Evolutionary conservation across 176 grass and related monocot species (phyloP), one percentile per base, ranked within the genome.

Genomic region (Oryza glaberrima): DNA sequence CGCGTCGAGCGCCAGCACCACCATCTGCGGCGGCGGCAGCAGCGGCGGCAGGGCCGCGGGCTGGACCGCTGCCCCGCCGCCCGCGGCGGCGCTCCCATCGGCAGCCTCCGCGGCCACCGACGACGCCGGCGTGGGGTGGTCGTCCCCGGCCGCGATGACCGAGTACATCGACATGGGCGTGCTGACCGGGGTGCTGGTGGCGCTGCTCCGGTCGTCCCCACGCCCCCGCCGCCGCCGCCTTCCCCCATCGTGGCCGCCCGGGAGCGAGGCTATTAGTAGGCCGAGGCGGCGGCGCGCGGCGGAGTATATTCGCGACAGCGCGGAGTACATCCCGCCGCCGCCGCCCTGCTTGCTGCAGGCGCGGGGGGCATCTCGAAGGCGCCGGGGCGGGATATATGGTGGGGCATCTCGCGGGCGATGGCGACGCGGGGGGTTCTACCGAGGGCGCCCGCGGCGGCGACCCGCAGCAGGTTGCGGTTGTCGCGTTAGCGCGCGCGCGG

Each of bases 1-100:
- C 32, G 90, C 92, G 63, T 94, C 92, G 16, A 85, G 86, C 80
- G 78, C 92, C 69, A 91, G 46, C 77, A 94, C 85, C n/a, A 94
- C 90, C 35, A 92, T 49, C 72, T 94, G 90, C 73, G 77, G 74
- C 83, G 84, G 35, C 67, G 77, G 89, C 66, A 54, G 73, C 14
- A 65, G 77, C 77, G 77, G 38, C 40, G 77, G 66, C 13, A 66
- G 3, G 20, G 19, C 2, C 61, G 36, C 3, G 30, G 82, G 58
- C 25, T 22, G 54, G 19, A 0, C 19, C 13, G 20, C 25, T 16
- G 4, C 23, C 23, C 47, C 61, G 20, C 67, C 56, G 19, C 28
- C 34, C 0, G 85, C 34, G 1, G 28, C 80, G 56, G 4, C 30
- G 30, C 30, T 22, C 65, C 16, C 75, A 25, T 71, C 75, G 11